Evolutionary conservation across 2,329 filamentous ascomycete species (phyloP), one percentile per base, ranked within the genome.

Genomic region (Trichoderma atroviride): DNA sequence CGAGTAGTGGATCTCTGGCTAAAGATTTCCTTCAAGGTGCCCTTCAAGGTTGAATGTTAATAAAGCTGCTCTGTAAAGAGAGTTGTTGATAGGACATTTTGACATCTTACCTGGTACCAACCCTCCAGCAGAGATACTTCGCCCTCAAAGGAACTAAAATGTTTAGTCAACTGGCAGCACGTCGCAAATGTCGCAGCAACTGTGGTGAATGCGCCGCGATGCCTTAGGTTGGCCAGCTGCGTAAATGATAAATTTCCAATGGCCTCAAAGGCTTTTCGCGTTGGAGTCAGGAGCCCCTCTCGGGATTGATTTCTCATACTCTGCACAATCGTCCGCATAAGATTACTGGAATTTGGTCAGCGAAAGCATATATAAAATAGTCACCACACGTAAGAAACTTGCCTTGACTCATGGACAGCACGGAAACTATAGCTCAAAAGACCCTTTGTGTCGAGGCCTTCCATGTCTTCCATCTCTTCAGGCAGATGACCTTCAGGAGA

Each of bases 361-460:
- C 9, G 4, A 29, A 71, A 78, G 10, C 33, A 60, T 50, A 19
- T 22, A 40, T 22, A 29, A 47, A 43, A 3, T 13, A 19, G 1
- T 13, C 9, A 4, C 19, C 3, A 19, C 14, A 31, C 9, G 35
- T 14, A 16, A 50, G 47, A 19, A 57, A 29, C 80, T 71, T 82
- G 93, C 91, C 93, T 97, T 29, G 94, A 93, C 80, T 99, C 96
- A 71, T 97, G 95, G n/a, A 97, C 85, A 6, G 94, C 93, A 74
- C 96, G 89, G 86, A 97, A 99, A 71, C 94, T 97, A 78, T 96
- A 99, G 73, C 95, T 98, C 58, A 99, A 81, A 22, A 97, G 86
- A 74, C 96, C 93, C 76, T 97, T 98, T 0, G 93, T 94, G 63
- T 92, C 90, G 2, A 93, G 84, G 0, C 90, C 91, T 5, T 91